These are phyloP conservation scores for Aspergillus terreus DNA, from an alignment of 2,329 filamentous ascomycete species.

Conservation along the genomic window DNA sequence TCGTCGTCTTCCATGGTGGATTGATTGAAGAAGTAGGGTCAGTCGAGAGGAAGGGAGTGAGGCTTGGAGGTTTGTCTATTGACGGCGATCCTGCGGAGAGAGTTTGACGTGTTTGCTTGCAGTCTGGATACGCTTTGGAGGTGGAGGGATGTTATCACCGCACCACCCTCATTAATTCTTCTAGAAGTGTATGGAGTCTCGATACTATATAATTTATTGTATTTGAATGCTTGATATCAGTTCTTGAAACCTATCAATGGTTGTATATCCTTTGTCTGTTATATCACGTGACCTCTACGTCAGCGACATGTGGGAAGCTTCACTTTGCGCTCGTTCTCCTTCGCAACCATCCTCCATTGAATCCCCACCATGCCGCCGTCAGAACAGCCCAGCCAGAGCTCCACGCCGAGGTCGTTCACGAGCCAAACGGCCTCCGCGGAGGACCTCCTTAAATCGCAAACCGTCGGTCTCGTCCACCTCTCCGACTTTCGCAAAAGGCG, in stretches of 20 bases:
- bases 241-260: too few relatives aligned
- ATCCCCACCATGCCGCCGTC: constrained; percentile 21
- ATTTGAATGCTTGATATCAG: too few relatives aligned
- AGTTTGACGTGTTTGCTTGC: constrained; percentile 23
- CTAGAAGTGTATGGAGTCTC: too few relatives aligned
- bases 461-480: constrained; percentile 85
- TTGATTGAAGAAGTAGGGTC: not conserved
- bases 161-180: too few relatives aligned
- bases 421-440: constrained; percentile 72
- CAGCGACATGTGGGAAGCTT: too few relatives aligned
- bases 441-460: constrained; percentile 78
- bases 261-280: too few relatives aligned
- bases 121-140: not conserved
- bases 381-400: constrained; percentile 38
- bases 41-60: not conserved
- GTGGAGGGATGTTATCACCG: too few relatives aligned
- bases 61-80: constrained; percentile 13
- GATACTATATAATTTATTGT: too few relatives aligned
- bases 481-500: constrained; percentile 95
- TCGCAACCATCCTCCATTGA: not conserved
- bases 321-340: not conserved
- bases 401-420: constrained; percentile 59
- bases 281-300: too few relatives aligned
- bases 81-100: constrained; percentile 17
- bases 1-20: constrained; percentile 45